Evolutionary conservation across 2,329 filamentous ascomycete genomes (phyloP).

Genomic region (Xylaria sp.): DNA sequence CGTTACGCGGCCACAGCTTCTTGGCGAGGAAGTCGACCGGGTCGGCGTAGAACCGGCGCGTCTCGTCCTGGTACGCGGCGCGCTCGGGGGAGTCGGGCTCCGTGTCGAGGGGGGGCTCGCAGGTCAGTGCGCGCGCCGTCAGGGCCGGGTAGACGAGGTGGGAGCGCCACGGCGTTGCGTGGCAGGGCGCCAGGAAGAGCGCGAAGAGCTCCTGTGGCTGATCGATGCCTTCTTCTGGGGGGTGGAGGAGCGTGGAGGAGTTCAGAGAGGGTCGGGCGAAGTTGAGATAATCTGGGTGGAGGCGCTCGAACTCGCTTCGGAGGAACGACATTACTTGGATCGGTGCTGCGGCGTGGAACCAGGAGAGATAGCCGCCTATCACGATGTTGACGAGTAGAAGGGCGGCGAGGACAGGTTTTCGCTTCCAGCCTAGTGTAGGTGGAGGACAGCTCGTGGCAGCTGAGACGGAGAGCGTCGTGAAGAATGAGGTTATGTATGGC

Average conservation of each 20-base stretch:
- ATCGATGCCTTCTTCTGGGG: conserved; percentile 41
- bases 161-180: conserved; percentile 94
- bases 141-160: conserved; percentile 82
- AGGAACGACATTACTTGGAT: conserved; percentile 80
- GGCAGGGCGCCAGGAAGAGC: conserved; percentile 93
- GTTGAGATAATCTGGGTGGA: conserved; percentile 59
- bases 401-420: conserved; percentile 65
- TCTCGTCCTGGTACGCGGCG: conserved; percentile 82
- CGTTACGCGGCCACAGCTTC: conserved; percentile 61
- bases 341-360: conserved; percentile 83
- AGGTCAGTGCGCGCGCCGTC: conserved; percentile 84
- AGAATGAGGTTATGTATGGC: conserved; percentile 72
- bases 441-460: conserved; percentile 45
- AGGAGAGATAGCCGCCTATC: conserved; percentile 78
- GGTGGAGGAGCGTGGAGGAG: conserved; percentile 45
- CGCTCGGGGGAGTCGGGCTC: conserved; percentile 70
- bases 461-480: conserved; percentile 57
- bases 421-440: conserved; percentile 55
- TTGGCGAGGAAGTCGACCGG: conserved; percentile 66
- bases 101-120: conserved; percentile 84
- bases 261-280: conserved; percentile 44
- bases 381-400: conserved; percentile 74
- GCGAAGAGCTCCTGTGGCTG: conserved; percentile 66
- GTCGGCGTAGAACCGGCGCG: conserved; percentile 85
- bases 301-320: conserved; percentile 74